phyloP scores from a whole-genome alignment of 805 yeast genomes.

The Millerozyma acaciae region DNA sequence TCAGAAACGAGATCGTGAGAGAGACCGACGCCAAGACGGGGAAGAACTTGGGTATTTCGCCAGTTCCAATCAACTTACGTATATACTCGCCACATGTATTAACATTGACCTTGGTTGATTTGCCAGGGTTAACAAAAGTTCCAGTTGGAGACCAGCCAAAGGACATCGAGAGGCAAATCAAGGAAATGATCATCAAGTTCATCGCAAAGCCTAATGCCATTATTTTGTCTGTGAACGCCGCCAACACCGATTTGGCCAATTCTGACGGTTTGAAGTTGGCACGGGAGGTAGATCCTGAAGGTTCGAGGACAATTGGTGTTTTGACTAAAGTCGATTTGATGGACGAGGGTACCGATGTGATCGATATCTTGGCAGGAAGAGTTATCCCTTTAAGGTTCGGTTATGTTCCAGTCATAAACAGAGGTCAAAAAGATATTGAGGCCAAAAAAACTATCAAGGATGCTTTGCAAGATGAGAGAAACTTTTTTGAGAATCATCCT shows the following conservation, averaged over 20 bases:
- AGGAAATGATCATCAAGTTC: conserved; percentile 88
- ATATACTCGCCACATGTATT: conserved; percentile 91
- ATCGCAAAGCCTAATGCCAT: conserved; percentile 95
- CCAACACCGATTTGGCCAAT: conserved; percentile 95
- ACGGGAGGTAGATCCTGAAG: conserved; percentile 97
- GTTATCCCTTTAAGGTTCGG: conserved; percentile 94
- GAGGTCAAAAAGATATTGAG: conserved; percentile 97
- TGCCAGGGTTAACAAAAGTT: conserved; percentile 96
- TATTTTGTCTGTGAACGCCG: conserved; percentile 89
- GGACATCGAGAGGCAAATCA: conserved; percentile 91
- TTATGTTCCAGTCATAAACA: conserved; percentile 92
- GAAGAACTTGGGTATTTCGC: conserved; percentile 80
- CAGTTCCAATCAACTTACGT: conserved; percentile 89
- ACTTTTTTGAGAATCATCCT: conserved; percentile 83
- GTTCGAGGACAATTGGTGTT: conserved; percentile 93
- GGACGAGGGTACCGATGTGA: conserved; percentile 97
- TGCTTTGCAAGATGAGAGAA: conserved; percentile 77
- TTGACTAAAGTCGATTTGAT: conserved; percentile 92
- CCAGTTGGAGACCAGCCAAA: conserved; percentile 99
- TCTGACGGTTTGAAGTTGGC: conserved; percentile 95
- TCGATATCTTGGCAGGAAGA: conserved; percentile 91
- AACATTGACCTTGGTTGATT: conserved; percentile 89
- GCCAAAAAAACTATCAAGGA: conserved; percentile 79
- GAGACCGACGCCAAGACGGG: conserved; percentile 87
- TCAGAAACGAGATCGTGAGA: conserved; percentile 83